phyloP scores from a whole-genome alignment of 441 rosid species.

The Aleurites moluccanus region DNA sequence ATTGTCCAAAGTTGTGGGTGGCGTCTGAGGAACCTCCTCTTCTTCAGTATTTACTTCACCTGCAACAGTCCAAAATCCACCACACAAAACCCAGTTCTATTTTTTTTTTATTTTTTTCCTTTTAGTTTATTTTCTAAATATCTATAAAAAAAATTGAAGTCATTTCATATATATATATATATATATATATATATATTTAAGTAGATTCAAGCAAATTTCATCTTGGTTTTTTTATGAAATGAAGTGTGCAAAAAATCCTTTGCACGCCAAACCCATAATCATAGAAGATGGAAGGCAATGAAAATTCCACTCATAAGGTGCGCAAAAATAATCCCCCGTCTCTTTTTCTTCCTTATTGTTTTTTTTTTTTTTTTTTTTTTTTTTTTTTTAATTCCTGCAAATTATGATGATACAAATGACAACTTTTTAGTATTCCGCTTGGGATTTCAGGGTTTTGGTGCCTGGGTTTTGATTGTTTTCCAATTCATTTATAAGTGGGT shows the following conservation, averaged over 20 bases:
- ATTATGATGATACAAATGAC: not conserved
- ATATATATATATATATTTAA: too few species aligned
- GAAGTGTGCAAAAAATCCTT: slow-evolving; percentile 36
- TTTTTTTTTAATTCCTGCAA: slow-evolving; percentile 1
- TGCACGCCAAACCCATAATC: slow-evolving; percentile 22
- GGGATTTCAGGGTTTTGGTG: slow-evolving; percentile 4
- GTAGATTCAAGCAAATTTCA: slow-evolving; percentile 6
- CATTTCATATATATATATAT: too few species aligned
- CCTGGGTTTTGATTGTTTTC: not conserved
- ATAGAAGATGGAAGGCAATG: slow-evolving; percentile 52
- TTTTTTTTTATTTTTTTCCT: not conserved
- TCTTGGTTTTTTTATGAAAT: slow-evolving; percentile 28
- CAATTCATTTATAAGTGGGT: not conserved
- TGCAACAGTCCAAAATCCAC: slow-evolving; percentile 15
- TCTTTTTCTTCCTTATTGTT: not conserved
- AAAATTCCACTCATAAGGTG: slow-evolving; percentile 42
- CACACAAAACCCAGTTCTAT: slow-evolving; percentile 10
- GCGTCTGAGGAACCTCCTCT: slow-evolving; percentile 16
- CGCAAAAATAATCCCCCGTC: not conserved
- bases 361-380: too few species aligned
- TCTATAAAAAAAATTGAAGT: not conserved
- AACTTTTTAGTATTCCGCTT: not conserved
- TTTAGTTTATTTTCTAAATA: not conserved
- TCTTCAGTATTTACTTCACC: not conserved
- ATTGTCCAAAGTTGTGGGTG: slow-evolving; percentile 3